Conservation (phyloP, 345 rosid species). For the Brassica rapa region DNA sequence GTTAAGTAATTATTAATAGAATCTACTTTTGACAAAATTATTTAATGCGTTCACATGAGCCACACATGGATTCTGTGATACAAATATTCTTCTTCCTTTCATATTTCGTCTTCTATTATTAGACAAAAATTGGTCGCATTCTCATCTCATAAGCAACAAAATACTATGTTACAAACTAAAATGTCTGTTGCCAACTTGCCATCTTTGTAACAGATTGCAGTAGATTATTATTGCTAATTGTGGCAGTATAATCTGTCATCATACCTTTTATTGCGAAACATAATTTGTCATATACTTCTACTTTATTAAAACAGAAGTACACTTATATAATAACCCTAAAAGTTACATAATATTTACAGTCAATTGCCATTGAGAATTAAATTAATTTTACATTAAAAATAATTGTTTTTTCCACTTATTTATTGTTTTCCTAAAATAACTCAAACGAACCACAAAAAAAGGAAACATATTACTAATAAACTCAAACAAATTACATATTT, state of each 20-base stretch:
- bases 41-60: constrained; percentile 15
- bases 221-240: neutral
- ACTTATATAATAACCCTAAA: too few relatives aligned
- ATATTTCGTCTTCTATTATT: neutral
- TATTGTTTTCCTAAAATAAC: too few relatives aligned
- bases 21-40: neutral
- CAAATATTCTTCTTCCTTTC: constrained; percentile 7
- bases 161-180: neutral
- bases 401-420: too few relatives aligned
- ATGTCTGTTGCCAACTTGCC: constrained; percentile 8
- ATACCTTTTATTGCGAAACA: neutral
- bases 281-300: neutral
- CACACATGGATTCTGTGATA: constrained; percentile 10
- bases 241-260: neutral
- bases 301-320: too few relatives aligned
- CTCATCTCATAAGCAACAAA: constrained; percentile 4
- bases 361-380: too few relatives aligned
- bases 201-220: neutral
- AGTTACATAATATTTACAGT: too few relatives aligned
- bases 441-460: too few relatives aligned
- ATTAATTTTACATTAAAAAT: too few relatives aligned
- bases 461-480: too few relatives aligned
- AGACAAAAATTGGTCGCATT: neutral
- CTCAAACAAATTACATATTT: too few relatives aligned
- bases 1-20: neutral